Evolutionary conservation across 768 basidiomycete genomes (phyloP).

Genomic region (Rhizopogon sp.): DNA sequence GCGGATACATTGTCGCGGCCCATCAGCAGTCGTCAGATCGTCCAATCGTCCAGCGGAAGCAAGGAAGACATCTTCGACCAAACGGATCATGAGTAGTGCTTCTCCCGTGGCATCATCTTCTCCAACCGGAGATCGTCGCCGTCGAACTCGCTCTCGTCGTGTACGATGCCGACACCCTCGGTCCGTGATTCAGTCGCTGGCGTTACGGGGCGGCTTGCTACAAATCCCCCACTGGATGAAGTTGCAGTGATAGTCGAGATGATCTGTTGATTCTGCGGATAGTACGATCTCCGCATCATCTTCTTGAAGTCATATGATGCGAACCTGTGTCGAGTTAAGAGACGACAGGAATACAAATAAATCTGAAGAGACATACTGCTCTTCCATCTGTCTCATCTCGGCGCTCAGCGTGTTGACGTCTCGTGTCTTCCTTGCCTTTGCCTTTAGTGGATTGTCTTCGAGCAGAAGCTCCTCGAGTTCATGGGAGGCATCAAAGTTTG

Average conservation of each 20-base stretch:
- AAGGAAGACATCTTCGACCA: not conserved
- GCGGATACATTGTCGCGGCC: not conserved
- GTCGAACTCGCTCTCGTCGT: conserved; percentile 38
- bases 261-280: conserved; percentile 73
- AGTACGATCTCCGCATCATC: conserved; percentile 89
- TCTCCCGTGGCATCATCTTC: conserved; percentile 37
- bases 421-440: conserved; percentile 86
- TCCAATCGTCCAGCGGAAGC: not conserved
- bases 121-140: conserved; percentile 36
- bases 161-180: conserved; percentile 37
- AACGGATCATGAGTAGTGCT: conserved; percentile 41
- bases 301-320: conserved; percentile 89
- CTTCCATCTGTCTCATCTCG: conserved; percentile 98
- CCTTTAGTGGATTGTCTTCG: conserved; percentile 96
- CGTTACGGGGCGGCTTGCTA: conserved; percentile 70
- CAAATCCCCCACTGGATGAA: conserved; percentile 65
- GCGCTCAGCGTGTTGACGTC: conserved; percentile 75
- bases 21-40: not conserved
- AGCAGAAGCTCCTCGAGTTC: conserved; percentile 93
- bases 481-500: conserved; percentile 98
- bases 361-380: conserved; percentile 59
- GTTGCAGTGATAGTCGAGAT: conserved; percentile 64
- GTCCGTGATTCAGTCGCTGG: conserved; percentile 44
- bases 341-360: conserved; percentile 7
- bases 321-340: conserved; percentile 48